phyloP scores from a whole-genome alignment of 2,329 filamentous ascomycete genomes.

The Aureobasidium sp. region DNA sequence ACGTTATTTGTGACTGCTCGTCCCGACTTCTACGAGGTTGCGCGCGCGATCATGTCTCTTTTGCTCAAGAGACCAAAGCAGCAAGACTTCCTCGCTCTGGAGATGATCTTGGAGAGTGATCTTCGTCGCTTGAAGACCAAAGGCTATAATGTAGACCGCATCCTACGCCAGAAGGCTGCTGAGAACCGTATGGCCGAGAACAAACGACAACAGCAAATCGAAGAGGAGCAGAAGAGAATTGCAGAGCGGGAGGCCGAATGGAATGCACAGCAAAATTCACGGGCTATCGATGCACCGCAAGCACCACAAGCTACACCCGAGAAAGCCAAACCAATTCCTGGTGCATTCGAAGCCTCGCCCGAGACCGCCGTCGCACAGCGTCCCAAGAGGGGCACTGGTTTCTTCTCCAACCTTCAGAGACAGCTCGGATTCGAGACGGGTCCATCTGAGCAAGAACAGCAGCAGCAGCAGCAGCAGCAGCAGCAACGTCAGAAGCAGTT shows the following conservation, averaged over 20 bases:
- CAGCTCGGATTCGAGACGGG: conserved; percentile 57
- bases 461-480: conserved; percentile 24
- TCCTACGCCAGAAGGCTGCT: conserved; percentile 76
- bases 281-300: not conserved
- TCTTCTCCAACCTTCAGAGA: conserved; percentile 61
- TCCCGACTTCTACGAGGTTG: conserved; percentile 85
- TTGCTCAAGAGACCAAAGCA: conserved; percentile 76
- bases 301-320: conserved; percentile 19
- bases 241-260: conserved; percentile 24
- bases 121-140: conserved; percentile 72
- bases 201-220: conserved; percentile 60
- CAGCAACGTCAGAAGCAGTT: conserved; percentile 22
- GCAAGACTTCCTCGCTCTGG: conserved; percentile 81
- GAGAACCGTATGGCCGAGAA: conserved; percentile 82
- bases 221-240: conserved; percentile 47
- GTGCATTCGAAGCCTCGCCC: conserved; percentile 59
- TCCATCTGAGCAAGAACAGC: conserved; percentile 29
- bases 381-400: conserved; percentile 37
- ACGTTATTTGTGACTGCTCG: conserved; percentile 68
- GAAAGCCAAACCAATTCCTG: conserved; percentile 53
- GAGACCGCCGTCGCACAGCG: conserved; percentile 29
- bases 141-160: conserved; percentile 94
- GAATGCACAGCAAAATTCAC: conserved; percentile 7
- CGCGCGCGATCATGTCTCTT: conserved; percentile 72
- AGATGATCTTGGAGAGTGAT: conserved; percentile 80